Percentiles rank a stretch among this genome's conserved stretches.
Evolutionary conservation across 208 protist species (phyloP).

Genomic region (Leishmania arabica): DNA sequence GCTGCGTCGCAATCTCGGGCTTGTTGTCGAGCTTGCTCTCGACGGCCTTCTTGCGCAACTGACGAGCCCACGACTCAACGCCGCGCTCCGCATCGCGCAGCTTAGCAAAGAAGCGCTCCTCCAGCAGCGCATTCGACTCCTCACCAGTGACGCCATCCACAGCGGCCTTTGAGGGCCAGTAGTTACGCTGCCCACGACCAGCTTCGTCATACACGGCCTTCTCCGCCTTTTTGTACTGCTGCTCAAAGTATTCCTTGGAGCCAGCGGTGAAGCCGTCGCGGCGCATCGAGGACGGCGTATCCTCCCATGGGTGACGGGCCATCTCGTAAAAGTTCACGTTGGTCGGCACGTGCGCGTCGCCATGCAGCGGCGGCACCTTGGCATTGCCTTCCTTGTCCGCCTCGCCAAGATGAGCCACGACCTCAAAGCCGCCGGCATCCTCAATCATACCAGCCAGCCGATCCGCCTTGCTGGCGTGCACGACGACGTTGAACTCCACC

Average conservation of each 20-base stretch:
- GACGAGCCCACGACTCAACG: conserved; percentile 82
- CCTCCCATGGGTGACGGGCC: conserved; percentile 91
- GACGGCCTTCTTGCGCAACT: conserved; percentile 66
- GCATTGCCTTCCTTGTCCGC: conserved; percentile 46
- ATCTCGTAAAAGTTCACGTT: conserved; percentile 94
- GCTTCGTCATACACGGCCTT: conserved; percentile 78
- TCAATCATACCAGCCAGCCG: conserved; percentile 83
- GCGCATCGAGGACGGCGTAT: conserved; percentile 81
- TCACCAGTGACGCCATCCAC: conserved; percentile 55
- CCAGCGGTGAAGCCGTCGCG: conserved; percentile 89
- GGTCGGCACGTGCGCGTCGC: conserved; percentile 77
- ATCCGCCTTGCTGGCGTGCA: conserved; percentile 59
- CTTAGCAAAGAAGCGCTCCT: conserved; percentile 74
- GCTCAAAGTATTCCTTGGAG: conserved; percentile 82
- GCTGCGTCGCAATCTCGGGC: conserved; percentile 82
- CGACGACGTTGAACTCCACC: conserved; percentile 50
- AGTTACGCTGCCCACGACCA: conserved; percentile 61
- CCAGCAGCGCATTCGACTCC: conserved; percentile 58
- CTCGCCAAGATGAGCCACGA: conserved; percentile 75
- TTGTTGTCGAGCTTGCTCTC: conserved; percentile 71
- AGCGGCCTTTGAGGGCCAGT: conserved; percentile 81
- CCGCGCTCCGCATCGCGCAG: conserved; percentile 53
- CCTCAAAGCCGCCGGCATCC: conserved; percentile 81
- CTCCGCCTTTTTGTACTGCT: conserved; percentile 86
- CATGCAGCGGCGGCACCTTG: conserved; percentile 46